Evolutionary conservation across 495 filamentous ascomycete genomes (phyloP).

Genomic region (Penicillium verhagenii): DNA sequence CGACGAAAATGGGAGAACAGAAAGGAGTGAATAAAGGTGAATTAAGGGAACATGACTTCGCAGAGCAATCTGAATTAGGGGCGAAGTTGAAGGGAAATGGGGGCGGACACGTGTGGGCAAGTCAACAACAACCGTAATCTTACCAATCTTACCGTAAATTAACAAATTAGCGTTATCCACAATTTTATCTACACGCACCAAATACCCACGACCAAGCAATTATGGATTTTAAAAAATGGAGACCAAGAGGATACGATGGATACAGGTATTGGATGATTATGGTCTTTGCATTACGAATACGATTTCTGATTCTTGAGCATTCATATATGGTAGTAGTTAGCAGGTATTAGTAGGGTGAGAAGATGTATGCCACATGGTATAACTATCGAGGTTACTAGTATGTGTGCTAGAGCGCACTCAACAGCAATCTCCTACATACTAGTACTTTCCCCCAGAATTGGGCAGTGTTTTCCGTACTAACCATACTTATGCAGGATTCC

Average conservation of each 20-base stretch:
- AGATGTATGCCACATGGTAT: too few species aligned
- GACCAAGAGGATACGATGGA: neutral
- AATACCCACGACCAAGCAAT: too few species aligned
- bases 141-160: conserved; percentile 3
- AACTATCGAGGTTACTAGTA: too few species aligned
- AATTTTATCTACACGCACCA: conserved; percentile 1
- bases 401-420: too few species aligned
- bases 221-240: neutral
- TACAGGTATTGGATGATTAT: too few species aligned
- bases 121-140: conserved; percentile 8
- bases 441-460: neutral
- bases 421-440: neutral
- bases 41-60: conserved; percentile 15
- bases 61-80: conserved; percentile 8
- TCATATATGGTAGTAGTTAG: too few species aligned
- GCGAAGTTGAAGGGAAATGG: conserved; percentile 20
- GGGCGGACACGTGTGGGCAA: conserved; percentile 24
- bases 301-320: too few species aligned
- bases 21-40: conserved; percentile 30
- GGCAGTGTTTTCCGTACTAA: too few species aligned
- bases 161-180: neutral
- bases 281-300: too few species aligned
- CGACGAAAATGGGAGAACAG: conserved; percentile 26
- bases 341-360: too few species aligned
- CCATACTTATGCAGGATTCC: conserved; percentile 13